Conservation (phyloP, 2,329 filamentous ascomycete species). For the Penicillium sclerotiorum region DNA sequence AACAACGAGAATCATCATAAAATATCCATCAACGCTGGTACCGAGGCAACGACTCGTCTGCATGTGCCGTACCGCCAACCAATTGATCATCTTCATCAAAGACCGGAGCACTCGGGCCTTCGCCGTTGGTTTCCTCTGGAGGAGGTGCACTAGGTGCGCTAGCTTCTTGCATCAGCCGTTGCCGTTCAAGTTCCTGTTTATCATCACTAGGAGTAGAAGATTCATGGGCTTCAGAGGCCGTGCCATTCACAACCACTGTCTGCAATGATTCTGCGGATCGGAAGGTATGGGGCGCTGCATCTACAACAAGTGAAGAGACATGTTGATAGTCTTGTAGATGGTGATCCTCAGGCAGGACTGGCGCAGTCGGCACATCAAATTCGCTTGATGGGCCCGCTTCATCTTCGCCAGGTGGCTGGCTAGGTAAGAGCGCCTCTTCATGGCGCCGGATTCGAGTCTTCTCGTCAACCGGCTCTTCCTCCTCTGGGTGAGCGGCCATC, state of each 20-base stretch:
- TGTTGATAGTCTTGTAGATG: constrained; percentile 53
- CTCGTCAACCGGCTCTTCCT: constrained; percentile 69
- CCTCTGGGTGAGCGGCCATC: constrained; percentile 50
- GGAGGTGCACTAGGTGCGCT: constrained; percentile 57
- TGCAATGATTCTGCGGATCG: constrained; percentile 35
- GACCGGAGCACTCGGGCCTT: constrained; percentile 59
- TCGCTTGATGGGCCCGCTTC: constrained; percentile 51
- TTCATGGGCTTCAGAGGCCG: constrained; percentile 47
- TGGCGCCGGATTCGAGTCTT: constrained; percentile 79
- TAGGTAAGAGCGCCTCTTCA: constrained; percentile 79
- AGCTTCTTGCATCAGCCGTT: constrained; percentile 63
- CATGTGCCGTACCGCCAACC: constrained; percentile 39
- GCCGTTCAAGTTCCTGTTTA: constrained; percentile 75
- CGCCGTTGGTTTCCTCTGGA: constrained; percentile 25
- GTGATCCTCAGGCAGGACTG: constrained; percentile 52
- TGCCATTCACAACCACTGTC: constrained; percentile 34
- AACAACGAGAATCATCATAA: constrained; percentile 7
- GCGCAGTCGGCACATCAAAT: constrained; percentile 46
- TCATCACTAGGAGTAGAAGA: constrained; percentile 59
- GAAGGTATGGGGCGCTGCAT: constrained; percentile 24
- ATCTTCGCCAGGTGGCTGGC: constrained; percentile 64
- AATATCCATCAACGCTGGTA: constrained; percentile 43
- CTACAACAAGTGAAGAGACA: constrained; percentile 25
- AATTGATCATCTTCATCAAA: constrained; percentile 59
- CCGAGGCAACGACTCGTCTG: constrained; percentile 46